Conservation (phyloP, 2,329 filamentous ascomycete genomes). For the Talaromyces sp. region DNA sequence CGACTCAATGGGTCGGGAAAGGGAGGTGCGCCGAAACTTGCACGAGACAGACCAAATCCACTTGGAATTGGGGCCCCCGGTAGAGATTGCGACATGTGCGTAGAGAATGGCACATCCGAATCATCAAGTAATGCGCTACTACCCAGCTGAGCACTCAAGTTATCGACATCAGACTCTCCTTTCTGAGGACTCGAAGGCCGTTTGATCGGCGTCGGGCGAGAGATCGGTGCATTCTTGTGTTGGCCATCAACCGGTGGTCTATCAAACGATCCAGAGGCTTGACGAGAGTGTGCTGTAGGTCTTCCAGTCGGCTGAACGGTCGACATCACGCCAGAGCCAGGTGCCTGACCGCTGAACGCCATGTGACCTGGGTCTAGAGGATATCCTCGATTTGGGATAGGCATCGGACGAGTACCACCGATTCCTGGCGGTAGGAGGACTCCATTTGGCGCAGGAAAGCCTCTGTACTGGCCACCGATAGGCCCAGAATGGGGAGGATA, state of each 20-base stretch:
- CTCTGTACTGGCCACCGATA: slow-evolving; percentile 54
- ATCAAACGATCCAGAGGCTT: slow-evolving; percentile 64
- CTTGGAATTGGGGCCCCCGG: slow-evolving; percentile 55
- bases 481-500: slow-evolving; percentile 52
- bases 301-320: slow-evolving; percentile 23
- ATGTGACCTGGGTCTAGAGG: slow-evolving; percentile 25
- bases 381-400: slow-evolving; percentile 53
- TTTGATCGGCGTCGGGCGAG: slow-evolving; percentile 81
- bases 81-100: slow-evolving; percentile 42
- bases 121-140: slow-evolving; percentile 81
- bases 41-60: slow-evolving; percentile 40
- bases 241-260: slow-evolving; percentile 58
- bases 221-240: slow-evolving; percentile 66
- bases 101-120: slow-evolving; percentile 65
- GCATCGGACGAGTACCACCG: slow-evolving; percentile 54
- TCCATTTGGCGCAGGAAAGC: slow-evolving; percentile 49
- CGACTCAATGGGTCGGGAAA: slow-evolving; percentile 43
- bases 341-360: slow-evolving; percentile 41
- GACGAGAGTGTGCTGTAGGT: slow-evolving; percentile 64
- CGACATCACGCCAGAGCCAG: slow-evolving; percentile 27
- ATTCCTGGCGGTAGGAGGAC: slow-evolving; percentile 57
- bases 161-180: slow-evolving; percentile 60
- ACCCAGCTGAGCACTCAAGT: slow-evolving; percentile 74
- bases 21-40: slow-evolving; percentile 41
- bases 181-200: slow-evolving; percentile 66